A percentile compares a stretch with the other conserved stretches of the same genome.
Evolutionary conservation across 805 yeast genomes (phyloP).

Genomic region (Saccharomycopsis oosterbeekiorum): DNA sequence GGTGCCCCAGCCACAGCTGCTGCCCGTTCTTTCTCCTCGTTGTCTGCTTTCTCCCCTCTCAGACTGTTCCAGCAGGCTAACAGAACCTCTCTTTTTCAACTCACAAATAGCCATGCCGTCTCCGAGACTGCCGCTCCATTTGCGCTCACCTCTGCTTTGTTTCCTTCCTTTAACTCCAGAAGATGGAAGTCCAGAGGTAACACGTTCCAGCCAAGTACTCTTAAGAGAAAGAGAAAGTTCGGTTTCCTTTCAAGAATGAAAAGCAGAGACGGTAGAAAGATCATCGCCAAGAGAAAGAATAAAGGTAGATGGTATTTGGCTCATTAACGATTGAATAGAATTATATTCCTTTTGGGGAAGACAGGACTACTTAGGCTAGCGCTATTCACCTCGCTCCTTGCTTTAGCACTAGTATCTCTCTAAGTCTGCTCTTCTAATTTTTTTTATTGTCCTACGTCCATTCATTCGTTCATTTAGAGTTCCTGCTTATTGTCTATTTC

Average conservation of each 20-base stretch:
- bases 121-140: background rate
- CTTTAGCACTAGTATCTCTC: too few species aligned
- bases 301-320: constrained; percentile 93
- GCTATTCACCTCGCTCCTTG: too few species aligned
- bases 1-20: background rate
- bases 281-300: constrained; percentile 64
- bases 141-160: background rate
- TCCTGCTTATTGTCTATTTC: too few species aligned
- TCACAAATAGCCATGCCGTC: background rate
- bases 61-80: background rate
- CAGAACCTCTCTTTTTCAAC: background rate
- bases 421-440: too few species aligned
- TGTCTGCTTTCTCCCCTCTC: constrained; percentile 7
- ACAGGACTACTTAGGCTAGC: too few species aligned
- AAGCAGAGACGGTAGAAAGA: constrained; percentile 64
- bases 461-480: too few species aligned
- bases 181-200: constrained; percentile 89
- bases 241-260: constrained; percentile 85
- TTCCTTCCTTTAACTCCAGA: constrained; percentile 29
- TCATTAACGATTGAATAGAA: constrained; percentile 37
- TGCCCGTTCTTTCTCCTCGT: background rate
- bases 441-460: too few species aligned
- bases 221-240: constrained; percentile 78
- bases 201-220: constrained; percentile 88
- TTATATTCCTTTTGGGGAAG: too few species aligned